Conservation (phyloP, 2,329 filamentous ascomycete genomes). For the Aspergillus phoenicis region DNA sequence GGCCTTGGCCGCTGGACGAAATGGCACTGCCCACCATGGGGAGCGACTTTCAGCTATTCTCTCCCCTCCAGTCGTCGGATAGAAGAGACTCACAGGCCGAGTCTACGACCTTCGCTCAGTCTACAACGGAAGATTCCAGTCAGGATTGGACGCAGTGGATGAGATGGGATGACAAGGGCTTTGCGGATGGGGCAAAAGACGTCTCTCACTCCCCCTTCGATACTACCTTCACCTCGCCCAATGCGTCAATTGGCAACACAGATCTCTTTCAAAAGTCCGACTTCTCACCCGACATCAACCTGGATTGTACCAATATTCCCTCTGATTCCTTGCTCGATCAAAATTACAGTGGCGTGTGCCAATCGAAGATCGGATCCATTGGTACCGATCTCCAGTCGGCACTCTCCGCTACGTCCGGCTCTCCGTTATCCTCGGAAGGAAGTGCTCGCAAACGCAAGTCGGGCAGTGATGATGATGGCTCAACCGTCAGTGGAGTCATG, state of each 20-base stretch:
- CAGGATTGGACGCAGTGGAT: constrained; percentile 51
- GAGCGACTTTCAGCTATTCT: constrained; percentile 39
- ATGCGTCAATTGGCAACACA: constrained; percentile 27
- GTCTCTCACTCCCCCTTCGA: constrained; percentile 28
- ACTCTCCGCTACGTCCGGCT: constrained; percentile 25
- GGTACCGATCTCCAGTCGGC: constrained; percentile 18
- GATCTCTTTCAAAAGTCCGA: constrained; percentile 24
- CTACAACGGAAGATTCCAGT: constrained; percentile 31
- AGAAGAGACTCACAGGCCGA: constrained; percentile 24
- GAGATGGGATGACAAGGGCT: constrained; percentile 46
- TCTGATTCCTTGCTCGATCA: constrained; percentile 22
- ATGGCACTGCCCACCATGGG: constrained; percentile 33
- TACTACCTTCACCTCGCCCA: constrained; percentile 30
- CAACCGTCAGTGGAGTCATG: constrained; percentile 32
- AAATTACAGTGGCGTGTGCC: constrained; percentile 8
- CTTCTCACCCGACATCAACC: constrained; percentile 36
- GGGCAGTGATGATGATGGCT: constrained; percentile 55
- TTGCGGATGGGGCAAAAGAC: constrained; percentile 32
- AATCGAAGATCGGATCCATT: constrained; percentile 8
- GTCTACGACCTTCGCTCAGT: constrained; percentile 22
- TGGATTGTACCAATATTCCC: constrained; percentile 34
- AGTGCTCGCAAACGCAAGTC: constrained; percentile 69
- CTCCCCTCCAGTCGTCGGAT: constrained; percentile 25
- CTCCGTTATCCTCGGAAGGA: constrained; percentile 29
- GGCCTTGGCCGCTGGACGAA: constrained; percentile 18